Evolutionary conservation across 2,329 filamentous ascomycete species (phyloP).

Genomic region (Myrmaecium sp.): DNA sequence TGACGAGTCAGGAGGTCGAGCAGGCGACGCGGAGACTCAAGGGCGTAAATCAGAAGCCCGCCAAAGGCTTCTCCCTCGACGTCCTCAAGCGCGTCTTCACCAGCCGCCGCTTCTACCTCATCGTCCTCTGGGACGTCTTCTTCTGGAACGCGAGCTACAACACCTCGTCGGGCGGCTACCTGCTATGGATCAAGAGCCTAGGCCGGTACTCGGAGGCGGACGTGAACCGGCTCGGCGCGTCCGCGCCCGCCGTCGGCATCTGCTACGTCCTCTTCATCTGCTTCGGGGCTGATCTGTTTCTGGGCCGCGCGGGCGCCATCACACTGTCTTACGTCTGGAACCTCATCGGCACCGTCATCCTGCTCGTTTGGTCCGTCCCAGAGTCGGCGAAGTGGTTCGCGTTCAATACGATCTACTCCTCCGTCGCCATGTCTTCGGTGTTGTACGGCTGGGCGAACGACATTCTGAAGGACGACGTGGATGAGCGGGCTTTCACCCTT

Average conservation of each 20-base stretch:
- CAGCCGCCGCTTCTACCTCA: slow-evolving; percentile 32
- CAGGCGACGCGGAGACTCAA: slow-evolving; percentile 30
- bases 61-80: slow-evolving; percentile 13
- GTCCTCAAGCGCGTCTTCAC: slow-evolving; percentile 18
- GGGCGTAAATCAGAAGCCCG: slow-evolving; percentile 23
- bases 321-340: slow-evolving; percentile 35
- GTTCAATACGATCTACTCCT: slow-evolving; percentile 32
- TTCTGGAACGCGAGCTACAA: slow-evolving; percentile 40
- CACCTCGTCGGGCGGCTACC: slow-evolving; percentile 31
- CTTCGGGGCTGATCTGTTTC: slow-evolving; percentile 37
- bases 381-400: slow-evolving; percentile 38
- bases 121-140: slow-evolving; percentile 34
- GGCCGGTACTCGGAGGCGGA: slow-evolving; percentile 28
- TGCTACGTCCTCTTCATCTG: slow-evolving; percentile 37
- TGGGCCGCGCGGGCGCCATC: slow-evolving; percentile 39
- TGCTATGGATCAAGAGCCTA: slow-evolving; percentile 42
- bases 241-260: slow-evolving; percentile 38
- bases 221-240: slow-evolving; percentile 36
- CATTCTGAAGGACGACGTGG: slow-evolving; percentile 27
- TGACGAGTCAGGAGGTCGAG: slow-evolving; percentile 30
- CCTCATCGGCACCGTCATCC: slow-evolving; percentile 34
- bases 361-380: slow-evolving; percentile 39
- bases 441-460: slow-evolving; percentile 41
- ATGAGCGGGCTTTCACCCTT: slow-evolving; percentile 32
- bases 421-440: slow-evolving; percentile 36